Percentiles rank a stretch among this genome's conserved stretches.
Evolutionary conservation across 345 rosid genomes (phyloP).

Genomic region (Kandelia obovata): DNA sequence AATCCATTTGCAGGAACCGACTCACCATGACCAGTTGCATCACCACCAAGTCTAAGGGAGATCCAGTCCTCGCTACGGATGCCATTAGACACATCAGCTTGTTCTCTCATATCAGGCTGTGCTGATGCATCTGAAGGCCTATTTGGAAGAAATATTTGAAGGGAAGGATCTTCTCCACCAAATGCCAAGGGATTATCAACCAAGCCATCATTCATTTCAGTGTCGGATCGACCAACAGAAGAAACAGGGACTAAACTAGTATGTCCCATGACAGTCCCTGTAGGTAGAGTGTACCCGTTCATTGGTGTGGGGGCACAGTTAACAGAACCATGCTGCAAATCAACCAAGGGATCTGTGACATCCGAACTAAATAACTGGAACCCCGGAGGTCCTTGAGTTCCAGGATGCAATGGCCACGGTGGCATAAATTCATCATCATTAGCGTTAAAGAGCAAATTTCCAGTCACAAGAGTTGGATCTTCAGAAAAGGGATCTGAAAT

Average conservation of each 20-base stretch:
- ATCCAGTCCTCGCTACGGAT: slow-evolving; percentile 80
- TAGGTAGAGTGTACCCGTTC: slow-evolving; percentile 59
- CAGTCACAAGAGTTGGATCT: slow-evolving; percentile 51
- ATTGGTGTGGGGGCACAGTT: slow-evolving; percentile 49
- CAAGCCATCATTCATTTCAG: slow-evolving; percentile 54
- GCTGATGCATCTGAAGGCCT: slow-evolving; percentile 61
- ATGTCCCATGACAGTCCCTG: slow-evolving; percentile 51
- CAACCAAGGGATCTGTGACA: slow-evolving; percentile 54
- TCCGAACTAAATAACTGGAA: slow-evolving; percentile 75
- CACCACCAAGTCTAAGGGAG: slow-evolving; percentile 88
- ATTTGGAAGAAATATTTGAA: slow-evolving; percentile 89
- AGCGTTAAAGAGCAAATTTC: slow-evolving; percentile 45
- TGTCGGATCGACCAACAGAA: slow-evolving; percentile 46
- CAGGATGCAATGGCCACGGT: slow-evolving; percentile 70
- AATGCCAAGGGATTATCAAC: slow-evolving; percentile 81
- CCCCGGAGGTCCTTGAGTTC: slow-evolving; percentile 57
- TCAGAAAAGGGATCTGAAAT: slow-evolving; percentile 57
- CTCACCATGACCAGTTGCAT: slow-evolving; percentile 48
- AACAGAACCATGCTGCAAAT: slow-evolving; percentile 51
- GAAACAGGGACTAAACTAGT: slow-evolving; percentile 45
- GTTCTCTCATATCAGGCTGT: slow-evolving; percentile 58
- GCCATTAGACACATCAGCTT: slow-evolving; percentile 68
- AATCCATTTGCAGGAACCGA: slow-evolving; percentile 47
- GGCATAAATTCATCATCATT: slow-evolving; percentile 69
- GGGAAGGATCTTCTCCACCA: slow-evolving; percentile 82